A percentile compares a stretch with the other conserved stretches of the same genome.
Evolutionary conservation across 75 land plant species (phyloP).

Genomic region (Pseudotsuga menziesii): DNA sequence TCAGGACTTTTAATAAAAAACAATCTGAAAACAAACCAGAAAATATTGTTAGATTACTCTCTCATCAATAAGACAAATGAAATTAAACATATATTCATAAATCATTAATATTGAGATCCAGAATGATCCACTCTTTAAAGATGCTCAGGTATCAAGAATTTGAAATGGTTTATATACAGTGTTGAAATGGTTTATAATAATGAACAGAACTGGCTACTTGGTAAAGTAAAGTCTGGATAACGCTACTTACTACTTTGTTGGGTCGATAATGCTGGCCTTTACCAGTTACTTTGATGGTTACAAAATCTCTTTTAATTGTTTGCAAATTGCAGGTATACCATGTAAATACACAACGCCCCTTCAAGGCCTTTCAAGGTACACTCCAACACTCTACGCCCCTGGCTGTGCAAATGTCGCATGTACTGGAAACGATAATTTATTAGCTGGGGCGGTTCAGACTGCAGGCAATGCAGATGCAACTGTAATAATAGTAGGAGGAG

Average conservation of each 20-base stretch:
- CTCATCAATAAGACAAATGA: too few species aligned
- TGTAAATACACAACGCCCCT: slow-evolving; percentile 31
- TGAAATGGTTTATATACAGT: too few species aligned
- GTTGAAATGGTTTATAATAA: too few species aligned
- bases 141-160: too few species aligned
- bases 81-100: too few species aligned
- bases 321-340: slow-evolving; percentile 4
- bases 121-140: too few species aligned
- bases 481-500: slow-evolving; percentile 69
- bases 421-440: slow-evolving; percentile 17
- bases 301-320: not conserved
- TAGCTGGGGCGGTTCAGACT: slow-evolving; percentile 40
- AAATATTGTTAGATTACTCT: too few species aligned
- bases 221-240: too few species aligned
- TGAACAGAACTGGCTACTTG: not conserved
- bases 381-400: not conserved
- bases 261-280: too few species aligned
- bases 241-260: not conserved
- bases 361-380: slow-evolving; percentile 14
- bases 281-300: not conserved
- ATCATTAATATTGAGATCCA: too few species aligned
- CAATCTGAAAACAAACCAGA: too few species aligned
- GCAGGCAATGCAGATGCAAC: slow-evolving; percentile 74
- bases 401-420: slow-evolving; percentile 40
- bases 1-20: too few species aligned